Evolutionary conservation across 441 rosid genomes (phyloP).

Genomic region (Theobroma grandiflorum): DNA sequence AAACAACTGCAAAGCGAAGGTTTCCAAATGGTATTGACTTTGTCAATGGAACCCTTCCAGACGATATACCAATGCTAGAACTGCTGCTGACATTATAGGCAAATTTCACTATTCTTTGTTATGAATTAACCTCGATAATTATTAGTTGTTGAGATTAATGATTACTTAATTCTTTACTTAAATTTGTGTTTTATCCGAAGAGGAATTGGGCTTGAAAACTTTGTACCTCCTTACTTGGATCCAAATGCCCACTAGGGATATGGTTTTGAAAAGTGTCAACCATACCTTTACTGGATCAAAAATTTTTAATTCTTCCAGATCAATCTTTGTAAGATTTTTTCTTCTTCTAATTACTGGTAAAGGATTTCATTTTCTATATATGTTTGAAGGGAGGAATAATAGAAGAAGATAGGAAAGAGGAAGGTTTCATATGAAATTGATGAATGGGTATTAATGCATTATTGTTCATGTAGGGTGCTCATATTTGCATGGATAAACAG

Average conservation of each 20-base stretch:
- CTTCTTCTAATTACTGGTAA: too few relatives aligned
- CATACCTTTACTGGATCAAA: slow-evolving; percentile 25
- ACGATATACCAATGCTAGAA: slow-evolving; percentile 53
- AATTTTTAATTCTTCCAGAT: slow-evolving; percentile 10
- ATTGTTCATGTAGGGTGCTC: too few relatives aligned
- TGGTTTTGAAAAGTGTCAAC: slow-evolving; percentile 20
- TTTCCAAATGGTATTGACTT: slow-evolving; percentile 54
- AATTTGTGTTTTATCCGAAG: not conserved
- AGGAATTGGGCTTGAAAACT: not conserved
- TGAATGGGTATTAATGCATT: too few relatives aligned
- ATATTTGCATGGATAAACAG: too few relatives aligned
- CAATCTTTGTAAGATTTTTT: not conserved
- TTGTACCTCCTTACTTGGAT: slow-evolving; percentile 6
- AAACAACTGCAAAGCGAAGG: not conserved
- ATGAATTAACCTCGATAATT: not conserved
- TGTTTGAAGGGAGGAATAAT: too few relatives aligned
- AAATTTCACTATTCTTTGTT: not conserved
- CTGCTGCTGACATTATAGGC: slow-evolving; percentile 43
- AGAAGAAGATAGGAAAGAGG: too few relatives aligned
- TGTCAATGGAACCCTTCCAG: slow-evolving; percentile 37
- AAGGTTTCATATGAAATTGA: too few relatives aligned
- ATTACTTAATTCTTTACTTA: not conserved
- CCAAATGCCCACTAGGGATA: slow-evolving; percentile 11
- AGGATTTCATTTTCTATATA: too few relatives aligned
- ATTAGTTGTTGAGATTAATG: not conserved